These are phyloP conservation scores for Seminavis robusta DNA, from an alignment of 108 stramenopile genomes.

Conservation along the genomic window DNA sequence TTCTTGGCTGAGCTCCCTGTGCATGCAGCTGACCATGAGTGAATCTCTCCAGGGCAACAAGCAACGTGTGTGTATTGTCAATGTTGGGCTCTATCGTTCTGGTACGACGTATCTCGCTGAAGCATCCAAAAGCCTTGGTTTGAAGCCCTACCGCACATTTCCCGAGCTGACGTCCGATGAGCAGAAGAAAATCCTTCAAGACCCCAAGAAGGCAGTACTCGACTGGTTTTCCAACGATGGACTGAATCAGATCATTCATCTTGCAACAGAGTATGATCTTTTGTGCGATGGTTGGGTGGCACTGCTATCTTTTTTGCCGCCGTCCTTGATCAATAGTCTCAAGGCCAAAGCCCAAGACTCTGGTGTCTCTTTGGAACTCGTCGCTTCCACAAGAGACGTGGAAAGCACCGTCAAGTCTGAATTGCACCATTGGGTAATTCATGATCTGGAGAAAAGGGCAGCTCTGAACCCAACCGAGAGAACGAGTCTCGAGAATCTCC, in stretches of 20 bases:
- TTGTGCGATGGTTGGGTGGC: conserved; percentile 36
- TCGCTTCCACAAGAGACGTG: conserved; percentile 19
- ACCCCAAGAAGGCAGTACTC: conserved; percentile 12
- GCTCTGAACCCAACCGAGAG: conserved; percentile 10
- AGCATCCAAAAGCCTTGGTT: conserved; percentile 8
- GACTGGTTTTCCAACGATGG: conserved; percentile 11
- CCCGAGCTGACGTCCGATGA: conserved; percentile 2
- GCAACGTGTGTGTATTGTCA: conserved; percentile 19
- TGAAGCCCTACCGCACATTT: conserved; percentile 6
- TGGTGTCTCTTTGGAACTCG: conserved; percentile 19
- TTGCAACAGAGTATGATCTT: conserved; percentile 10
- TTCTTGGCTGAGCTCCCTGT: too few species aligned
- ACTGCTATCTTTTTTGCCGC: conserved; percentile 14
- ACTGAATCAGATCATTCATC: neutral
- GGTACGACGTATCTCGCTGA: conserved; percentile 36
- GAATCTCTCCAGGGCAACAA: too few species aligned
- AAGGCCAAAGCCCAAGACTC: neutral
- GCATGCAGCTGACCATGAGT: too few species aligned
- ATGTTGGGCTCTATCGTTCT: conserved; percentile 44
- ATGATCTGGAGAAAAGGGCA: conserved; percentile 19
- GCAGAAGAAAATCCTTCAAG: conserved; percentile 15
- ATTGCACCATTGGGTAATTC: conserved; percentile 34
- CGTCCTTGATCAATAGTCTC: neutral
- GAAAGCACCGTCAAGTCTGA: conserved; percentile 23
- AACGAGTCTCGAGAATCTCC: neutral